Evolutionary conservation across 331 rosid genomes (phyloP).

Genomic region (Arachis monticola): DNA sequence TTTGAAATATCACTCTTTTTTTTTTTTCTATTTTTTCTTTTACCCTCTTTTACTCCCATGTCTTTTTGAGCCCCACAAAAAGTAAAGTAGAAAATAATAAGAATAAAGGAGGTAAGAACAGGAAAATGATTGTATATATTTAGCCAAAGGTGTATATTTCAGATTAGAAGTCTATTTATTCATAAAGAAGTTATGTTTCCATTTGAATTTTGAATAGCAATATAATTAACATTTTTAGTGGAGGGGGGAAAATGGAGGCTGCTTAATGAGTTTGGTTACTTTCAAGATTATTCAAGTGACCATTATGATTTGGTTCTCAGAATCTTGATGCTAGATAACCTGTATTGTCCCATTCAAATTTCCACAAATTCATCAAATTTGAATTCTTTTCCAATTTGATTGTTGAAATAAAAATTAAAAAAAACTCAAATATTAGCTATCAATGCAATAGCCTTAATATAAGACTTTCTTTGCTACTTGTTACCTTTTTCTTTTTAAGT

Average conservation of each 20-base stretch:
- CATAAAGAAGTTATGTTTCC: not conserved
- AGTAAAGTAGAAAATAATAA: not conserved
- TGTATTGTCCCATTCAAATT: constrained; percentile 7
- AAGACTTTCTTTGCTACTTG: too few relatives aligned
- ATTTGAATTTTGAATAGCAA: not conserved
- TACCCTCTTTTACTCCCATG: not conserved
- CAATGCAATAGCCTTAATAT: too few relatives aligned
- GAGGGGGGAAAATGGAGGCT: not conserved
- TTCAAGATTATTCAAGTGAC: not conserved
- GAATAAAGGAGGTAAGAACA: constrained; percentile 1
- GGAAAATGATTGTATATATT: not conserved
- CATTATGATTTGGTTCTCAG: not conserved
- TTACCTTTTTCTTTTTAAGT: too few relatives aligned
- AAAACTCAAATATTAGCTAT: not conserved
- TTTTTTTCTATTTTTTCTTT: not conserved
- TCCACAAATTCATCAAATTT: not conserved
- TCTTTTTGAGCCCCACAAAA: not conserved
- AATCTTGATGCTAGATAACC: not conserved
- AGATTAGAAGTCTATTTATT: too few relatives aligned
- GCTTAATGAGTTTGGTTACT: constrained; percentile 32
- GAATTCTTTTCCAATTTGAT: constrained; percentile 5
- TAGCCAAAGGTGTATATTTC: not conserved
- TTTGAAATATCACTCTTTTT: too few relatives aligned
- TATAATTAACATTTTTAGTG: not conserved
- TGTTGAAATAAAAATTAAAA: not conserved